Percentiles rank a stretch among this genome's conserved stretches.
Conservation (phyloP, 257 asterid genomes). For the Fraxinus quadrangulata region DNA sequence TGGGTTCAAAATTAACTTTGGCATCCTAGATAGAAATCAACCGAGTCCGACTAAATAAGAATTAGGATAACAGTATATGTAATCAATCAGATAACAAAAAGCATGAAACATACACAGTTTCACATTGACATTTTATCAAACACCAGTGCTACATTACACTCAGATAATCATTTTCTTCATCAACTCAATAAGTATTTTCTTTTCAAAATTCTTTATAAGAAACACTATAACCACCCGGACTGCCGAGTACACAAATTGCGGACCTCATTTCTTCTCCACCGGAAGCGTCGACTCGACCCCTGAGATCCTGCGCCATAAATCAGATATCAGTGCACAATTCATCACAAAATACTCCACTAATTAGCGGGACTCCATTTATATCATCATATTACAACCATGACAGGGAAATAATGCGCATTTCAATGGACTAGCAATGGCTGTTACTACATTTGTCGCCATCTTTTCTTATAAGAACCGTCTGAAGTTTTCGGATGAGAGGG, state of each 20-base stretch:
- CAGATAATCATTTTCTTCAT: background rate
- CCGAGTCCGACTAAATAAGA: background rate
- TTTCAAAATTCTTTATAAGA: background rate
- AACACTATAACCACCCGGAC: background rate
- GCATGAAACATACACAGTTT: background rate
- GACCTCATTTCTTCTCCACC: conserved; percentile 57
- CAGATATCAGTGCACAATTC: background rate
- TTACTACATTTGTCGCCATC: conserved; percentile 47
- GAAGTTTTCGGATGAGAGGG: background rate
- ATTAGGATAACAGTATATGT: too few species aligned
- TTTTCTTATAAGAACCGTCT: background rate
- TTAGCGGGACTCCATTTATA: background rate
- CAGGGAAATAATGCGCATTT: conserved; percentile 38
- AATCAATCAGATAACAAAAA: background rate
- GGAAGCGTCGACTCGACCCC: conserved; percentile 49
- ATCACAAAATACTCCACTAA: background rate
- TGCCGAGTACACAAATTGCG: conserved; percentile 16
- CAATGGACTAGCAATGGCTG: conserved; percentile 37
- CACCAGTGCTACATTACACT: conserved; percentile 32
- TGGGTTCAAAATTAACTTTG: conserved; percentile 15
- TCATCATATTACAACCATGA: conserved; percentile 36
- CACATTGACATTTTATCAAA: conserved; percentile 52
- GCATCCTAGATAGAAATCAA: background rate
- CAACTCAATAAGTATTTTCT: background rate
- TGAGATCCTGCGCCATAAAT: conserved; percentile 36